A percentile compares a stretch with the other conserved stretches of the same genome.
phyloP scores from a whole-genome alignment of 2,329 filamentous ascomycete genomes.

The Diaporthe sp. region DNA sequence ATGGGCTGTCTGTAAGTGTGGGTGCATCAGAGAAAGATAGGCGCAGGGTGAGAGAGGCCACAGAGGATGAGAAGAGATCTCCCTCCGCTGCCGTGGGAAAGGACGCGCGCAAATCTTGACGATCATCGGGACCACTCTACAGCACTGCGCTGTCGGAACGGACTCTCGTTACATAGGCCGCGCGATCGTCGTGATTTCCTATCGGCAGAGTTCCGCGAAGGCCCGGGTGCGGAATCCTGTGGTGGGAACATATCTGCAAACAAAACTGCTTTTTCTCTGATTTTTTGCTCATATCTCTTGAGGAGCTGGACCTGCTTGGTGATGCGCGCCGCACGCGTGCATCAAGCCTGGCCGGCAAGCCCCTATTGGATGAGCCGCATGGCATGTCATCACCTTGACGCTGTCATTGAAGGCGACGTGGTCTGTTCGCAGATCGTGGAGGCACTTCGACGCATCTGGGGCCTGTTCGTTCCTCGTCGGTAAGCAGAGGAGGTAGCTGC shows the following conservation, averaged over 20 bases:
- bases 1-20: background rate
- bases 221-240: slow-evolving; percentile 17
- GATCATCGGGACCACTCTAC: slow-evolving; percentile 26
- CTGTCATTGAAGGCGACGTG: background rate
- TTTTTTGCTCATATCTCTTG: background rate
- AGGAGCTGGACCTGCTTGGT: slow-evolving; percentile 1
- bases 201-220: slow-evolving; percentile 31
- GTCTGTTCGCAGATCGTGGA: slow-evolving; percentile 22
- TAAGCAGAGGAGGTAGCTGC: slow-evolving; percentile 7
- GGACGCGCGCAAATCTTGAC: slow-evolving; percentile 21
- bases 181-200: slow-evolving; percentile 15
- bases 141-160: slow-evolving; percentile 28
- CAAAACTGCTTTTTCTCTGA: slow-evolving; percentile 7
- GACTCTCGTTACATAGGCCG: slow-evolving; percentile 10
- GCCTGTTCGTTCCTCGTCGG: background rate
- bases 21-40: background rate
- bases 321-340: slow-evolving; percentile 8
- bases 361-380: slow-evolving; percentile 18
- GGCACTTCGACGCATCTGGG: slow-evolving; percentile 2
- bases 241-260: slow-evolving; percentile 6
- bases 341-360: slow-evolving; percentile 17
- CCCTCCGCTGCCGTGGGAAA: slow-evolving; percentile 6
- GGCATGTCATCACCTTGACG: background rate
- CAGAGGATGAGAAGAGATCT: background rate
- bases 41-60: background rate